phyloP scores from a whole-genome alignment of 306 rosid species.

The Glycine soja region DNA sequence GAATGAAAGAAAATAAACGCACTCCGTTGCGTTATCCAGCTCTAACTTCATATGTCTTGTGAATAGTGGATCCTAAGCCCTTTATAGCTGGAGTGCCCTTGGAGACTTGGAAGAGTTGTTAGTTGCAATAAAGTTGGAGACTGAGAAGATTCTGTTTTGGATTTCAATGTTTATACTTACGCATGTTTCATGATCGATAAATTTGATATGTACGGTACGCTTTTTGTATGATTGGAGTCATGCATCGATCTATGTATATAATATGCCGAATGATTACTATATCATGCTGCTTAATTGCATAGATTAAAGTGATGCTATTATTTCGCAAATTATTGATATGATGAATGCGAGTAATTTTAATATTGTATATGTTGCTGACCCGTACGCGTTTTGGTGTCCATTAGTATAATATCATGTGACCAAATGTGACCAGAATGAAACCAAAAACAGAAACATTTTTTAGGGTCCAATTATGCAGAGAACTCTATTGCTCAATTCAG shows the following conservation, averaged over 20 bases:
- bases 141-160: slow-evolving; percentile 55
- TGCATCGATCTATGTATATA: slow-evolving; percentile 1
- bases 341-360: slow-evolving; percentile 1
- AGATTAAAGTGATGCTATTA: slow-evolving; percentile 19
- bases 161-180: slow-evolving; percentile 61
- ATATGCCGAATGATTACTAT: slow-evolving; percentile 26
- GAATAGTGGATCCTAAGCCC: slow-evolving; percentile 22
- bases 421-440: slow-evolving; percentile 50
- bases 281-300: slow-evolving; percentile 15
- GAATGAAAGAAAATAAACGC: not conserved
- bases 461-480: slow-evolving; percentile 61
- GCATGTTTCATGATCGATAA: slow-evolving; percentile 53
- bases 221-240: slow-evolving; percentile 35
- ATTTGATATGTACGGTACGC: slow-evolving; percentile 51
- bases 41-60: slow-evolving; percentile 31
- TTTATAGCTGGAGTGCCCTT: slow-evolving; percentile 21
- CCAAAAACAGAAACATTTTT: slow-evolving; percentile 47
- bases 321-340: slow-evolving; percentile 39
- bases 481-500: slow-evolving; percentile 57
- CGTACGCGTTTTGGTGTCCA: slow-evolving; percentile 64
- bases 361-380: slow-evolving; percentile 49
- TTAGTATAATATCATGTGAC: slow-evolving; percentile 50
- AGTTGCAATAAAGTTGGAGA: slow-evolving; percentile 69
- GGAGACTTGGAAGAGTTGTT: slow-evolving; percentile 40
- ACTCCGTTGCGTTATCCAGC: not conserved